Evolutionary conservation across 805 yeast genomes (phyloP), one percentile per base, ranked within the genome.

Genomic region (Clavispora santaluciae): DNA sequence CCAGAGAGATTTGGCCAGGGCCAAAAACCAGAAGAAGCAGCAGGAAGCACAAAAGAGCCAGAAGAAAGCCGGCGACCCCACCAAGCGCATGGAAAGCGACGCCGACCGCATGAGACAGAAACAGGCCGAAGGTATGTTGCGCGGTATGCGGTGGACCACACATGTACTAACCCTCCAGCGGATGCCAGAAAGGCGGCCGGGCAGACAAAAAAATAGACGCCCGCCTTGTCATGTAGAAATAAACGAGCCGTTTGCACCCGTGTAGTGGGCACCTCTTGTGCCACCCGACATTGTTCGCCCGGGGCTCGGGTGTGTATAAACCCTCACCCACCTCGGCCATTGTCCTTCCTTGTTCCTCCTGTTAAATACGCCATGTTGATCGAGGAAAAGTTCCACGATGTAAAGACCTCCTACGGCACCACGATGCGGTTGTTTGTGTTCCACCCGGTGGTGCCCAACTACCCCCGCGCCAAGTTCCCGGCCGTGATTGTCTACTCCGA

Each of bases 1-100:
- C 64, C 98, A 93, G 67, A 78, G 99, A 63, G 99, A 91, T 30
- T 75, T 86, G 54, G 97, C 97, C 23, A 78, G 99, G 60, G 86
- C 81, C 45, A 91, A 86, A 68, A 87, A 86, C 65, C 61, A 69
- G 61, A 93, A 91, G 71, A 91, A 91, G 64, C 82, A 76, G 55
- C 81, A 79, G 48, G 83, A 78, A 34, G 68, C 66, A 23, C 72
- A 75, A 45, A 83, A 83, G 67, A 53, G 44, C 17, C 54, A 47
- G 48, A 86, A 87, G 68, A 79, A 78, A 55, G 74, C 69, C 6
- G 98, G 97, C 21, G 96, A 88, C 59, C 91, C 95, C 28, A 74
- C 74, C 50, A 86, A 87, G 60, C 73, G 97, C 59, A 75, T 81
- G 79, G 96, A 91, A 61, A 76, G 71, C 34, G 96, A 91, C 59